These are phyloP conservation scores for Excoecaria cochinchinensis DNA, from an alignment of 345 rosid genomes.

Conservation along the genomic window DNA sequence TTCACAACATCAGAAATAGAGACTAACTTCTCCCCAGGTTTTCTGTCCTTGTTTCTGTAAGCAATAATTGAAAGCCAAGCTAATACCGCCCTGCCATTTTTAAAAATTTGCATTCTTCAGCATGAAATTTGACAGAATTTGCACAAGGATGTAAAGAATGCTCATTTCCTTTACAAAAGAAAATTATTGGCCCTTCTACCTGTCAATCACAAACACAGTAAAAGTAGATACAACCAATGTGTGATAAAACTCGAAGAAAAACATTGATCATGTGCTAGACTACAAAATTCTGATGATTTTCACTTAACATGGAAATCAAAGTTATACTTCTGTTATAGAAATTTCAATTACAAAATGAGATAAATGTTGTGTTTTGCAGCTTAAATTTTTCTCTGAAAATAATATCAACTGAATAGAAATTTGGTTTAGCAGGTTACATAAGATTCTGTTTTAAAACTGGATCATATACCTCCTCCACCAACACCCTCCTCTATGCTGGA, in stretches of 20 bases:
- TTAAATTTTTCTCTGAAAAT: not conserved
- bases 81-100: slow-evolving; percentile 73
- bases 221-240: not conserved
- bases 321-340: not conserved
- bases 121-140: not conserved
- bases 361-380: not conserved
- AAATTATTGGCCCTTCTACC: not conserved
- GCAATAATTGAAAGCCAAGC: slow-evolving; percentile 96
- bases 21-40: slow-evolving; percentile 70
- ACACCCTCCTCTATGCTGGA: not conserved
- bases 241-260: not conserved
- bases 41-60: slow-evolving; percentile 67
- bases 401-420: not conserved
- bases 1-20: slow-evolving; percentile 83
- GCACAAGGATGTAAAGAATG: not conserved
- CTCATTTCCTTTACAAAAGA: not conserved
- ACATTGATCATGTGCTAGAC: not conserved
- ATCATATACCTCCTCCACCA: not conserved
- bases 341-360: not conserved
- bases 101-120: not conserved
- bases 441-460: not conserved
- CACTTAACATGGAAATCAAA: not conserved
- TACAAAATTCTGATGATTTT: not conserved
- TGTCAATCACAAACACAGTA: not conserved
- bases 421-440: not conserved